These are phyloP conservation scores for Pichia heedii DNA, from an alignment of 805 yeast genomes.

Conservation along the genomic window DNA sequence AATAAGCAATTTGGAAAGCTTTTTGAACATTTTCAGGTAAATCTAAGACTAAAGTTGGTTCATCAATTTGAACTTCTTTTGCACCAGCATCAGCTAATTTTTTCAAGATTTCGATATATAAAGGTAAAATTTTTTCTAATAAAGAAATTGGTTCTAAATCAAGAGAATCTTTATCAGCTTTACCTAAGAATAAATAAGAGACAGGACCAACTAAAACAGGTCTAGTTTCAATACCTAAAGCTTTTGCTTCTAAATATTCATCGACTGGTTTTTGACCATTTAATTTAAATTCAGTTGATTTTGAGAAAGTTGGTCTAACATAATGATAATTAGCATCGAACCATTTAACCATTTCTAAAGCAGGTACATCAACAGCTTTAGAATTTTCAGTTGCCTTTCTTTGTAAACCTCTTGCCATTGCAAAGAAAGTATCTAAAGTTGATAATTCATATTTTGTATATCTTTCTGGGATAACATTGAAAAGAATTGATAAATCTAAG, in stretches of 20 bases:
- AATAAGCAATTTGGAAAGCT: conserved; percentile 85
- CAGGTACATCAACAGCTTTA: conserved; percentile 95
- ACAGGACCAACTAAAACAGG: conserved; percentile 97
- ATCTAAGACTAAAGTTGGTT: conserved; percentile 93
- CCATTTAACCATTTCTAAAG: conserved; percentile 99
- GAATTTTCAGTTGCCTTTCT: conserved; percentile 83
- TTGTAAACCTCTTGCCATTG: conserved; percentile 99
- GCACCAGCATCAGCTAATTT: conserved; percentile 95
- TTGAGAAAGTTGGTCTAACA: conserved; percentile 97
- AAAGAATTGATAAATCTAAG: conserved; percentile 80
- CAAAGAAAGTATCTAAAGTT: conserved; percentile 87
- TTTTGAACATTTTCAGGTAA: conserved; percentile 75
- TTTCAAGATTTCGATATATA: conserved; percentile 79
- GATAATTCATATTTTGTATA: conserved; percentile 86
- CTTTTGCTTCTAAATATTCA: conserved; percentile 97
- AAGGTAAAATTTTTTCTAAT: conserved; percentile 84
- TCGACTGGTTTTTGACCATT: conserved; percentile 95
- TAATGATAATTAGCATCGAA: conserved; percentile 99
- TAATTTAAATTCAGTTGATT: conserved; percentile 91
- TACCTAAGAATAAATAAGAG: conserved; percentile 90
- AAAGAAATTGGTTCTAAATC: conserved; percentile 91
- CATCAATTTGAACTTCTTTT: conserved; percentile 90
- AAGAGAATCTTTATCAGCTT: conserved; percentile 95
- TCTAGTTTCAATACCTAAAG: conserved; percentile 90
- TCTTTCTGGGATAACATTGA: conserved; percentile 95